Base-by-base conservation (phyloP, 345 rosid species). In the Brassica rapa region DNA sequence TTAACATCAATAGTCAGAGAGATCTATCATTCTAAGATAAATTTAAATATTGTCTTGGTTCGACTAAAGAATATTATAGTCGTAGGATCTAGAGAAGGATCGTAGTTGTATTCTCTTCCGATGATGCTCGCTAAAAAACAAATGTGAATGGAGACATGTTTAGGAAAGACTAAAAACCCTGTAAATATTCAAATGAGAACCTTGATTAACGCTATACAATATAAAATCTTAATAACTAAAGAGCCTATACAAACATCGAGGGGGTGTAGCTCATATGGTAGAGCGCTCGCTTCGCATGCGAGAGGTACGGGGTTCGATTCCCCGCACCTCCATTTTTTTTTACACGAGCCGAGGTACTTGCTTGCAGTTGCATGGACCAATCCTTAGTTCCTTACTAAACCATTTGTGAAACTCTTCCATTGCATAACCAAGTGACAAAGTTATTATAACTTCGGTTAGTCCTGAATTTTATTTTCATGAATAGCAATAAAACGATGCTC, bases 281-380 rank as follows among this genome's bases (percentile, higher is more conserved):
- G 98, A 95, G 96, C 94, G 91, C 92, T 93, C 92, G 96, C 96
- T 90, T 91, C 89, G 98, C 97, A 93, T 95, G 98, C 96, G 96
- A 95, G 96, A 93, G 97, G 98, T 89, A 90, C 96, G 90, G 90
- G 90, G 96, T 93, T 91, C 92, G 97, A 93, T 91, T 91, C 94
- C 93, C 94, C 88, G 95, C 94, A 86, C 80, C 91, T 91, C 93
- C 93, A 91, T 8, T 2, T 2, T 30, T 12, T 63, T 30, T 14
- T 0, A 62, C 66, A 27, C 30, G 16, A 0, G 65, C 19, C 19
- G 33, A 25, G 7, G 12, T 2, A 24, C 46, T 3, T 27, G 29
- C 29, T 27, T 27, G 4, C 29, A 27, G 4, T 27, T 27, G 4
- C 29, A 27, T 27, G 30, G 30, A 27, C 30, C 30, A 27, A 27